Percentiles rank a stretch among this genome's conserved stretches.
phyloP scores from a whole-genome alignment of 2,329 filamentous ascomycete species.

The Pseudopithomyces maydicus region DNA sequence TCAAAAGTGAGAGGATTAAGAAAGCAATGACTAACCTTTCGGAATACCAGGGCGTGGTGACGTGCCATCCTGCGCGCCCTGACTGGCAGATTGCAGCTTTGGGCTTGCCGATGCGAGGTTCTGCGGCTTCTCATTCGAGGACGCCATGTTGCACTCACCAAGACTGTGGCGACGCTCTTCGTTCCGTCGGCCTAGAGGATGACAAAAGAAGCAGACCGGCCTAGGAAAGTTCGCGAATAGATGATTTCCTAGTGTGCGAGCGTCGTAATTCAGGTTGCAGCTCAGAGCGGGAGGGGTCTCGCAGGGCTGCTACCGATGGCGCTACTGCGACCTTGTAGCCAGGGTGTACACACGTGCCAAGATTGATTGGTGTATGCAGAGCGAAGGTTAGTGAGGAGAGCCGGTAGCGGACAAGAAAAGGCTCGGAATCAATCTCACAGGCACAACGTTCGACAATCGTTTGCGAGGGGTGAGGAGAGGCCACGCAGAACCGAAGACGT shows the following conservation, averaged over 20 bases:
- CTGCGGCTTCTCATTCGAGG: slow-evolving; percentile 32
- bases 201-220: background rate
- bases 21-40: slow-evolving; percentile 38
- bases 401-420: slow-evolving; percentile 10
- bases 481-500: background rate
- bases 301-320: slow-evolving; percentile 23
- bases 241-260: slow-evolving; percentile 19
- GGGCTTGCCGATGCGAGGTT: slow-evolving; percentile 21
- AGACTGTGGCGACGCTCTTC: background rate
- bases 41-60: slow-evolving; percentile 29
- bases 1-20: background rate
- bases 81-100: slow-evolving; percentile 24
- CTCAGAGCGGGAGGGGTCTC: slow-evolving; percentile 2
- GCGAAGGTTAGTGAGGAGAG: slow-evolving; percentile 2
- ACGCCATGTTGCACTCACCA: slow-evolving; percentile 16
- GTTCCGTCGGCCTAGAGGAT: background rate
- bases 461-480: background rate
- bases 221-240: slow-evolving; percentile 8
- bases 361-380: slow-evolving; percentile 25
- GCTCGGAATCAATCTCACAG: background rate
- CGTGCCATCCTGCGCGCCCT: slow-evolving; percentile 26
- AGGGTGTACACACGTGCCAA: slow-evolving; percentile 38
- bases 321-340: slow-evolving; percentile 6
- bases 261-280: background rate
- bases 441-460: background rate